These are phyloP conservation scores for Diaporthe capsici DNA, from an alignment of 2,329 filamentous ascomycete species.

Conservation along the genomic window DNA sequence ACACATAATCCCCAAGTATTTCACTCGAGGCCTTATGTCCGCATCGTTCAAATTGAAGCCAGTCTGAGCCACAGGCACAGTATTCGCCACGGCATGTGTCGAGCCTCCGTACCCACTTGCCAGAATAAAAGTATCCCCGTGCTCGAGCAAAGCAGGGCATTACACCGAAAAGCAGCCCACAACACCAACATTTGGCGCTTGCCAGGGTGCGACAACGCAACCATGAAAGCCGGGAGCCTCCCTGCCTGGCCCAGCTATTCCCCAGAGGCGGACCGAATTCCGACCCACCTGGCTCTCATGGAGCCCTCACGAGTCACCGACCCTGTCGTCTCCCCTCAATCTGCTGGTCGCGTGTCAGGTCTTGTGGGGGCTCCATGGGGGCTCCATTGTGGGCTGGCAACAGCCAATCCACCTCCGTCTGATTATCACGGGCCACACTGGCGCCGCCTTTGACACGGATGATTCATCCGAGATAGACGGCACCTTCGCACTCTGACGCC, in stretches of 20 bases:
- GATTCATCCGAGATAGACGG: conserved; percentile 4
- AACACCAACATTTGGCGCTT: conserved; percentile 15
- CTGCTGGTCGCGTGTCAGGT: conserved; percentile 13
- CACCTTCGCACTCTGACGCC: not conserved
- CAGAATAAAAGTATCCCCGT: conserved; percentile 15
- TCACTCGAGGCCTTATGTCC: not conserved
- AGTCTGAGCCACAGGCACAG: conserved; percentile 18
- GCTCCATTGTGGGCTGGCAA: not conserved
- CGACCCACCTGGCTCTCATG: not conserved
- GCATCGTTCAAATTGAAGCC: conserved; percentile 16
- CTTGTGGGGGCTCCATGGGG: conserved; percentile 10
- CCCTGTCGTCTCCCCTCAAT: conserved; percentile 12
- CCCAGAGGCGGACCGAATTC: not conserved
- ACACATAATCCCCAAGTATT: conserved; percentile 4
- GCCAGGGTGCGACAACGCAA: not conserved
- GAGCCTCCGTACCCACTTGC: conserved; percentile 10
- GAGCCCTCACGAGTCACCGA: conserved; percentile 25
- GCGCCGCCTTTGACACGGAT: conserved; percentile 3
- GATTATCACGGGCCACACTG: conserved; percentile 6
- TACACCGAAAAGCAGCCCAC: conserved; percentile 20
- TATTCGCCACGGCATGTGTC: conserved; percentile 25
- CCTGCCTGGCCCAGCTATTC: not conserved
- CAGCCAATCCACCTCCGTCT: not conserved
- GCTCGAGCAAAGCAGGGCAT: conserved; percentile 18
- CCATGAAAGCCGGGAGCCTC: not conserved